phyloP scores from a whole-genome alignment of 2,329 filamentous ascomycete genomes.

The Beauveria sp. region DNA sequence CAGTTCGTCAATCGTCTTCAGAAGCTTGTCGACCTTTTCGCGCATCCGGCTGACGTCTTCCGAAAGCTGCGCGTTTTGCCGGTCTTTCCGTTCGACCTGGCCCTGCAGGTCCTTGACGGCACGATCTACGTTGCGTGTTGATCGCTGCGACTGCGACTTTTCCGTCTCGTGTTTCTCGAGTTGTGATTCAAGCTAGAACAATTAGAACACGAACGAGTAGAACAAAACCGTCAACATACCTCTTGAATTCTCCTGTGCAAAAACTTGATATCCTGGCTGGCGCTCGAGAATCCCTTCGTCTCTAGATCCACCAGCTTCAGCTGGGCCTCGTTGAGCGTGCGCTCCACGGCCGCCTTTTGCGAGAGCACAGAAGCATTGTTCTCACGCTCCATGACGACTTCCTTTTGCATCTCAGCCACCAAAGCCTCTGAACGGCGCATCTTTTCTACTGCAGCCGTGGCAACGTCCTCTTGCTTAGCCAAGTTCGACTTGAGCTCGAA shows the following conservation, averaged over 20 bases:
- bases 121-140: slow-evolving; percentile 85
- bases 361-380: slow-evolving; percentile 73
- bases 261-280: slow-evolving; percentile 92
- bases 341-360: slow-evolving; percentile 84
- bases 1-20: slow-evolving; percentile 87
- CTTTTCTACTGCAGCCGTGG: slow-evolving; percentile 86
- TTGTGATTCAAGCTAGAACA: slow-evolving; percentile 69
- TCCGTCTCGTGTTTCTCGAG: slow-evolving; percentile 76
- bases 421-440: slow-evolving; percentile 92
- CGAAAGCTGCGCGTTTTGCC: slow-evolving; percentile 68
- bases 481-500: slow-evolving; percentile 82
- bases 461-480: slow-evolving; percentile 89
- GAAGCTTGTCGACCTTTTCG: slow-evolving; percentile 84
- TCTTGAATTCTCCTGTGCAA: slow-evolving; percentile 91
- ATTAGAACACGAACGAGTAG: background rate
- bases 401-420: slow-evolving; percentile 83
- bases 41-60: slow-evolving; percentile 81
- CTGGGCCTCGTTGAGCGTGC: slow-evolving; percentile 83
- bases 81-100: slow-evolving; percentile 90
- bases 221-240: slow-evolving; percentile 30
- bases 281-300: slow-evolving; percentile 92
- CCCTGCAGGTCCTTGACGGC: slow-evolving; percentile 87
- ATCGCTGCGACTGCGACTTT: slow-evolving; percentile 74
- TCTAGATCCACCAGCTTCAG: slow-evolving; percentile 86
- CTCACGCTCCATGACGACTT: slow-evolving; percentile 81